Evolutionary conservation across 2,329 filamentous ascomycete species (phyloP).

Genomic region (Beauveria bassiana): DNA sequence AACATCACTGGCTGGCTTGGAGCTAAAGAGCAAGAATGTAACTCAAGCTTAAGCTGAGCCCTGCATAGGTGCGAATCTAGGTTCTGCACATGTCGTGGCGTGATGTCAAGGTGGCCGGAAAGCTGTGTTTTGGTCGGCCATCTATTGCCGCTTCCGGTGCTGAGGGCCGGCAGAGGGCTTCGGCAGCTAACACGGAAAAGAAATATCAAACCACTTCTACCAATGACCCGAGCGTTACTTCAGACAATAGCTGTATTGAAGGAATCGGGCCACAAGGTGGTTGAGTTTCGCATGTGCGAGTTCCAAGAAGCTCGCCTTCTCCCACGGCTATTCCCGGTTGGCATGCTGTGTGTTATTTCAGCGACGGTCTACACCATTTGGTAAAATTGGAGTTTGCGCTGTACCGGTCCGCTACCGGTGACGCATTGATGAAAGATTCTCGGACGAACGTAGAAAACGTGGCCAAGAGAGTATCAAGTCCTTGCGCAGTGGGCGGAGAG

Average conservation of each 20-base stretch:
- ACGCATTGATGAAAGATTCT: neutral
- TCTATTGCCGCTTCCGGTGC: neutral
- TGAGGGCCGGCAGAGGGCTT: neutral
- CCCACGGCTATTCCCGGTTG: neutral
- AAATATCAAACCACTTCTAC: neutral
- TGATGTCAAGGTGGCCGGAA: neutral
- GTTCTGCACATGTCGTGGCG: neutral
- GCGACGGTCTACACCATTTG: neutral
- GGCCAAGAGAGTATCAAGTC: neutral
- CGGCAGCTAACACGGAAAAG: neutral
- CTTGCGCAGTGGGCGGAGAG: neutral
- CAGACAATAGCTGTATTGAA: neutral
- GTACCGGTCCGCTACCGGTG: neutral
- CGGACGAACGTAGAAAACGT: neutral
- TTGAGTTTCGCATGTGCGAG: neutral
- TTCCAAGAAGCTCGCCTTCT: neutral
- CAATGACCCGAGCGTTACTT: neutral
- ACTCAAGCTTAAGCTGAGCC: neutral
- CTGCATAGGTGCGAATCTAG: neutral
- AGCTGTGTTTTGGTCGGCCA: neutral
- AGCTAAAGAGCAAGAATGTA: neutral
- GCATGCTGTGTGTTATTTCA: neutral
- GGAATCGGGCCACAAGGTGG: neutral
- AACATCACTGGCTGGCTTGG: neutral
- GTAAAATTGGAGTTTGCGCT: neutral